Evolutionary conservation across 805 yeast genomes (phyloP).

Genomic region (Nakazawaea anatomiae): DNA sequence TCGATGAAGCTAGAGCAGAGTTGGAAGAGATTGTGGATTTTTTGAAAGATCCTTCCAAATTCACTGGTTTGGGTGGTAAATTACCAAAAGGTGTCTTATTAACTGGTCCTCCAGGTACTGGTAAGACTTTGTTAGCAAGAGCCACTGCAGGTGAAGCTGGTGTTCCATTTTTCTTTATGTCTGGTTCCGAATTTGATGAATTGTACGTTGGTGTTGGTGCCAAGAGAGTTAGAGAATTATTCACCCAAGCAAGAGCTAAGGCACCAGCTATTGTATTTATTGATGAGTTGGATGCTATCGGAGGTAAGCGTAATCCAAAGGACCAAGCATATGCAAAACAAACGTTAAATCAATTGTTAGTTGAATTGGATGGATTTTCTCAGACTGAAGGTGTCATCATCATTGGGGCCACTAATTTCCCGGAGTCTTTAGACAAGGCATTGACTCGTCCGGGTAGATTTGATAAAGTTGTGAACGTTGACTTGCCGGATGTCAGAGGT

Average conservation of each 20-base stretch:
- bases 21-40: conserved; percentile 97
- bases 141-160: conserved; percentile 99
- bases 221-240: conserved; percentile 90
- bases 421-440: conserved; percentile 94
- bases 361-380: conserved; percentile 92
- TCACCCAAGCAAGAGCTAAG: conserved; percentile 86
- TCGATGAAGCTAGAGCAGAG: conserved; percentile 97
- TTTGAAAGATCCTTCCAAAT: conserved; percentile 90
- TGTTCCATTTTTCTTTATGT: conserved; percentile 97
- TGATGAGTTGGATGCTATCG: conserved; percentile 98
- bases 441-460: conserved; percentile 97
- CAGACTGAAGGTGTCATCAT: conserved; percentile 91
- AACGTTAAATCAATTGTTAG: conserved; percentile 90
- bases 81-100: conserved; percentile 94
- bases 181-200: conserved; percentile 97
- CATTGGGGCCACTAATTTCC: conserved; percentile 98
- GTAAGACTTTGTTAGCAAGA: conserved; percentile 92
- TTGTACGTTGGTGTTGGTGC: conserved; percentile 99
- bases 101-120: conserved; percentile 99
- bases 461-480: conserved; percentile 92
- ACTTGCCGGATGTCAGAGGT: conserved; percentile 96
- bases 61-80: conserved; percentile 95
- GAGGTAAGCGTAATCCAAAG: conserved; percentile 94
- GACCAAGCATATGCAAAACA: conserved; percentile 98
- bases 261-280: conserved; percentile 97